Base-by-base conservation (phyloP, 1,284 basidiomycete genomes). In the Microstroma glucosiphilum region DNA sequence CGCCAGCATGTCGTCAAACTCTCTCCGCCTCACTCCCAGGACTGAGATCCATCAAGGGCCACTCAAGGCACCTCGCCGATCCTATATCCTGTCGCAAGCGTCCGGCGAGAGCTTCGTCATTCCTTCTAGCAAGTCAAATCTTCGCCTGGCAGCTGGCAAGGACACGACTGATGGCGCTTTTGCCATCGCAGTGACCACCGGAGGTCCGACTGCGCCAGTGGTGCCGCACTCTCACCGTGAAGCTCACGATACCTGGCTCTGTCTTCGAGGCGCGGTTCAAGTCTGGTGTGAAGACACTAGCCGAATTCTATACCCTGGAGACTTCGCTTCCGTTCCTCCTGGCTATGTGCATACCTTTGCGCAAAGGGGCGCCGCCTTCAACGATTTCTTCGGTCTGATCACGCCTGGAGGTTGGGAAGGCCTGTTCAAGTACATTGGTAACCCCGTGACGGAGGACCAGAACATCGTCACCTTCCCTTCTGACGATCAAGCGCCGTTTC, bases 191-290 rank as follows among this genome's bases (percentile, higher is more conserved):
- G 41, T 23, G 13, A 42, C 56, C 19, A 17, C 9, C 3, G 56
- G 56, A 17, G 56, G 25, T 21, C 17, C 40, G 17, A 25, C 19
- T 17, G 56, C 54, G 19, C 21, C 56, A 7, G 41, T 57, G 6
- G 43, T 57, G 19, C 56, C 56, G 4, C 56, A 57, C 43, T 8
- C 6, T 19, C 56, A 57, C 23, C 19, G 21, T 15, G 43, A 19
- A 19, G 56, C 56, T 15, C 56, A 57, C 43, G 56, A 57, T 40
- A 57, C 56, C 7, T 57, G 30, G 17, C 26, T 57, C 4, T 57
- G 56, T 37, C 43, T 57, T 2, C 56, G 56, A 17, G 56, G 56
- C 17, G 12, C 21, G 8, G 19, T 57, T 8, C 56, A 57, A 19
- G 56, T 57, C 17, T 57, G 56, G 56, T 15, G 15, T 6, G 40